Evolutionary conservation across 345 rosid genomes (phyloP), one percentile per base, ranked within the genome.

Genomic region (Stellera chamaejasme): DNA sequence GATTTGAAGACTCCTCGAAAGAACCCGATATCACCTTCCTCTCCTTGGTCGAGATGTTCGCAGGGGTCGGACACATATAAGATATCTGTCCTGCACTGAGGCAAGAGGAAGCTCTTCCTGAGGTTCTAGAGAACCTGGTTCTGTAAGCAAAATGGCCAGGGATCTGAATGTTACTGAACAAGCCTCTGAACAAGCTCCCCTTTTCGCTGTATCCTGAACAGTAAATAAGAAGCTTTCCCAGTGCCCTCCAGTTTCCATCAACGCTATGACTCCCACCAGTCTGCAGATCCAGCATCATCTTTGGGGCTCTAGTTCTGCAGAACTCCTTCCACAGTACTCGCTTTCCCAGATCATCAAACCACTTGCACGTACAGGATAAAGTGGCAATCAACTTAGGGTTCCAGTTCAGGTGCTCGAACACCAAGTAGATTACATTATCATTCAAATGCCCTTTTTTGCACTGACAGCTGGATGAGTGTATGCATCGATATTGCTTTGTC

Each of bases 191-290:
- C 39, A 32, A 32, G 5, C 39, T 5, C 47, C 97, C 23, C 23
- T 19, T 94, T 74, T 63, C 76, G 51, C 69, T 78, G 43, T 92
- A 77, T 60, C 99, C 97, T 11, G 96, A 82, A 66, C 97, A 93
- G 72, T 83, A 89, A 45, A 89, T 89, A 68, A 93, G 88, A 69
- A 89, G 77, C 65, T 93, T 93, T 58, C 86, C 99, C 41, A 89
- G 88, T 11, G 97, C 96, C 66, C 99, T 82, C 99, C 99, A 89
- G 69, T 81, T 93, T 55, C 99, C 99, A 74, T 93, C 99, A 57
- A 93, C 84, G 64, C 82, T 87, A 55, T 89, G 96, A 71, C 92
- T 89, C 45, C 97, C 96, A 60, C 95, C 73, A 16, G 97, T 87
- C 23, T 87, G 96, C 25, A 93, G 90, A 63, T 93, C 95, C 60